These are phyloP conservation scores for Xerocomus spinulosus DNA, from an alignment of 768 basidiomycete species.

Conservation along the genomic window DNA sequence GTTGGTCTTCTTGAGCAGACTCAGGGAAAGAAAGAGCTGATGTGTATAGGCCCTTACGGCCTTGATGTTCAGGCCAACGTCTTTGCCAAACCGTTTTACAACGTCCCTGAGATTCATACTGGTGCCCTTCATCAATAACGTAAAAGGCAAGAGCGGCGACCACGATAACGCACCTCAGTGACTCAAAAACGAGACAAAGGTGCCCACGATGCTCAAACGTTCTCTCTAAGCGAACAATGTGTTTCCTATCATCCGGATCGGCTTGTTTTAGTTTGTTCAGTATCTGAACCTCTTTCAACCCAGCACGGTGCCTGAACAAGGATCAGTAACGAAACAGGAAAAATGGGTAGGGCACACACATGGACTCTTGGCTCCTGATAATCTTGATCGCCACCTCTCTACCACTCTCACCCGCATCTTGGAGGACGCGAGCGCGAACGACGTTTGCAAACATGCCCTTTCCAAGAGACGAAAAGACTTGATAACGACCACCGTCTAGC, in stretches of 20 bases:
- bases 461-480: slow-evolving; percentile 91
- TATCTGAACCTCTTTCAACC: slow-evolving; percentile 87
- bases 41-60: slow-evolving; percentile 99
- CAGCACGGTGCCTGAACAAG: slow-evolving; percentile 80
- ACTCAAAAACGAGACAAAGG: slow-evolving; percentile 93
- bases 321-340: slow-evolving; percentile 3
- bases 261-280: slow-evolving; percentile 81
- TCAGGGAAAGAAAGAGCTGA: slow-evolving; percentile 87
- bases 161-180: slow-evolving; percentile 60
- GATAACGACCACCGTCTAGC: slow-evolving; percentile 87
- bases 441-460: slow-evolving; percentile 99
- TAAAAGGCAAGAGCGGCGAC: slow-evolving; percentile 2
- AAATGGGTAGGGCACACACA: slow-evolving; percentile 51
- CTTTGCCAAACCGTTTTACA: slow-evolving; percentile 96
- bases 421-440: slow-evolving; percentile 79
- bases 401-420: slow-evolving; percentile 52
- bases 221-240: slow-evolving; percentile 85
- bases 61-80: slow-evolving; percentile 91
- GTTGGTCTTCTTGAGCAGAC: slow-evolving; percentile 80
- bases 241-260: slow-evolving; percentile 96
- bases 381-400: slow-evolving; percentile 97
- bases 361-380: slow-evolving; percentile 90
- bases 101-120: slow-evolving; percentile 99
- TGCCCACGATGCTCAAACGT: slow-evolving; percentile 98
- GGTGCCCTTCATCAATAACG: slow-evolving; percentile 9